These are phyloP conservation scores for Papiliotrema flavescens DNA, from an alignment of 1,284 basidiomycete genomes.

Conservation along the genomic window DNA sequence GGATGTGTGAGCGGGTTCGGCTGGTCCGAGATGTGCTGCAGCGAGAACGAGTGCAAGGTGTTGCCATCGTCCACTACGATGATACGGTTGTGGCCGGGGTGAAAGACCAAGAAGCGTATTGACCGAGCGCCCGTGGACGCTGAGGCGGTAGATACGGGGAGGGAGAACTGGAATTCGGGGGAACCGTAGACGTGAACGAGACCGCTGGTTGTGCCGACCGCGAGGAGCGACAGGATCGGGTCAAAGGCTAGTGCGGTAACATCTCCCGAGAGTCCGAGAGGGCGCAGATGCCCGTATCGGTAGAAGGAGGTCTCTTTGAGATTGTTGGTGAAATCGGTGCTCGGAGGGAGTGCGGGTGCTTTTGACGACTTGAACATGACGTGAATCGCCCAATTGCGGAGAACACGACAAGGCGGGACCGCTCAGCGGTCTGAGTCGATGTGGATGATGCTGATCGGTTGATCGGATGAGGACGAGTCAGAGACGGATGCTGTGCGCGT, in stretches of 20 bases:
- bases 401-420: background rate
- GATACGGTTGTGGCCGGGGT: constrained; percentile 42
- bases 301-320: constrained; percentile 45
- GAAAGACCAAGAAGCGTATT: constrained; percentile 47
- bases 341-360: constrained; percentile 25
- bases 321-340: constrained; percentile 43
- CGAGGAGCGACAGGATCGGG: constrained; percentile 68
- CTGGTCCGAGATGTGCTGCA: constrained; percentile 35
- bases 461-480: no score
- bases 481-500: no score
- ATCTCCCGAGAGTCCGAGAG: constrained; percentile 51
- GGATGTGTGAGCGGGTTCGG: constrained; percentile 30
- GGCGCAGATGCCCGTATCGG: constrained; percentile 45
- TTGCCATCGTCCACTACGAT: constrained; percentile 41
- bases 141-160: constrained; percentile 31
- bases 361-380: constrained; percentile 46
- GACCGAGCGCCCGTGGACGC: constrained; percentile 15
- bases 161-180: constrained; percentile 41
- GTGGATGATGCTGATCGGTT: no score
- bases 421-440: background rate
- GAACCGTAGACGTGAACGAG: constrained; percentile 44
- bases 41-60: constrained; percentile 38
- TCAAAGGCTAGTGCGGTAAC: constrained; percentile 64
- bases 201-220: constrained; percentile 56
- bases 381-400: background rate